Evolutionary conservation across 305 asterid genomes (phyloP).

Genomic region (Rubia occidens): DNA sequence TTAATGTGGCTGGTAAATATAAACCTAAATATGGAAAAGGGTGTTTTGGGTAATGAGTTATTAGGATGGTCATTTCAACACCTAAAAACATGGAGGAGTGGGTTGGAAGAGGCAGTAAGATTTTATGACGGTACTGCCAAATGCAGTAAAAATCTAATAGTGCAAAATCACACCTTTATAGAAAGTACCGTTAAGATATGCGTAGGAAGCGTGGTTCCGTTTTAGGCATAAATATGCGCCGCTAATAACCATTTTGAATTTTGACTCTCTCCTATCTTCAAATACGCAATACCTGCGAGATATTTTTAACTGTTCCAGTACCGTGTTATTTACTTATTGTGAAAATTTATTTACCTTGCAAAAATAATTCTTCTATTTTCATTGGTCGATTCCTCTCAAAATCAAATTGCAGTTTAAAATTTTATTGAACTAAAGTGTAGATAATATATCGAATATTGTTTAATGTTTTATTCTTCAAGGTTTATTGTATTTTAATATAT

Average conservation of each 20-base stretch:
- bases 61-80: no score
- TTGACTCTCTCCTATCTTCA: neutral
- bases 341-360: no score
- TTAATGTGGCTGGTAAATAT: no score
- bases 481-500: no score
- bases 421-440: no score
- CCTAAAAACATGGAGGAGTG: no score
- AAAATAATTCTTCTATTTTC: no score
- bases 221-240: neutral
- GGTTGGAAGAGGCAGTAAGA: neutral
- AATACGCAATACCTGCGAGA: neutral
- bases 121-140: neutral
- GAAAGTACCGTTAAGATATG: slow-evolving; percentile 8
- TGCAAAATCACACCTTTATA: neutral
- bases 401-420: no score
- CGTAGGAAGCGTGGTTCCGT: slow-evolving; percentile 7
- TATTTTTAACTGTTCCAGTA: neutral
- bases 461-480: no score
- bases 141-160: neutral
- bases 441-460: no score
- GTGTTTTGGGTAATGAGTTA: neutral
- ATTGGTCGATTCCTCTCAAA: no score
- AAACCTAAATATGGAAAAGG: neutral
- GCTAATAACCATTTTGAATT: neutral
- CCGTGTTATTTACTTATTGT: neutral